phyloP scores from a whole-genome alignment of 495 filamentous ascomycete species.

The Hyaloscypha bicolor region DNA sequence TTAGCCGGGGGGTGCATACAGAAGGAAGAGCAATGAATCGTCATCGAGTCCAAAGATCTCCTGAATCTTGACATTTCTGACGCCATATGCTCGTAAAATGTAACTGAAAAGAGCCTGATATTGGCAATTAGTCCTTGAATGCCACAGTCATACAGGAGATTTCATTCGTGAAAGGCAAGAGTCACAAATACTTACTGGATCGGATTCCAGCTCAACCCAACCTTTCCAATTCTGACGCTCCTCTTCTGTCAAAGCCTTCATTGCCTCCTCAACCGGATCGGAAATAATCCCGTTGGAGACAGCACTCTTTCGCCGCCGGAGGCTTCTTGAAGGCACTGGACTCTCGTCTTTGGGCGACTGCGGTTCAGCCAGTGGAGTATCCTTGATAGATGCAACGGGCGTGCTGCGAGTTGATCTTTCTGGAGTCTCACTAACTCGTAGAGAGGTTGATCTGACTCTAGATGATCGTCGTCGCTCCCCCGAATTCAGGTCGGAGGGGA shows the following conservation, averaged over 20 bases:
- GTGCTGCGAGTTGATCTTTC: not conserved
- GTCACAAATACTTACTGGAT: slow-evolving; percentile 63
- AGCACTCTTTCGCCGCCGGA: slow-evolving; percentile 12
- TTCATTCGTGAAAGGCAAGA: not conserved
- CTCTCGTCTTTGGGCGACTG: not conserved
- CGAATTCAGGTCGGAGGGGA: not conserved
- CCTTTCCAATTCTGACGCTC: slow-evolving; percentile 56
- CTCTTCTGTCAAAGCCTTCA: slow-evolving; percentile 32
- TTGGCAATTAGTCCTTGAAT: not conserved
- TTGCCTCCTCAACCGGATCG: slow-evolving; percentile 14
- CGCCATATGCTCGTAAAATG: slow-evolving; percentile 78
- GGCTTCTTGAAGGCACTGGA: not conserved
- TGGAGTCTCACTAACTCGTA: not conserved
- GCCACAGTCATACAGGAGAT: not conserved
- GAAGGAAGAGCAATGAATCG: slow-evolving; percentile 63
- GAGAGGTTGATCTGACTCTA: slow-evolving; percentile 8
- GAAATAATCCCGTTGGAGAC: not conserved
- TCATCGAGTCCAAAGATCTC: slow-evolving; percentile 79
- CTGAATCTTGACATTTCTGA: slow-evolving; percentile 70
- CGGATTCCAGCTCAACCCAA: slow-evolving; percentile 89
- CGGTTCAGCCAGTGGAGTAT: not conserved
- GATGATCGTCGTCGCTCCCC: slow-evolving; percentile 15
- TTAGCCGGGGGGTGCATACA: slow-evolving; percentile 47
- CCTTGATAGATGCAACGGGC: not conserved
- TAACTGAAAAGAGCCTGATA: slow-evolving; percentile 77